Conservation (phyloP, 1,284 basidiomycete species). For the Limonomyces culmigenus region DNA sequence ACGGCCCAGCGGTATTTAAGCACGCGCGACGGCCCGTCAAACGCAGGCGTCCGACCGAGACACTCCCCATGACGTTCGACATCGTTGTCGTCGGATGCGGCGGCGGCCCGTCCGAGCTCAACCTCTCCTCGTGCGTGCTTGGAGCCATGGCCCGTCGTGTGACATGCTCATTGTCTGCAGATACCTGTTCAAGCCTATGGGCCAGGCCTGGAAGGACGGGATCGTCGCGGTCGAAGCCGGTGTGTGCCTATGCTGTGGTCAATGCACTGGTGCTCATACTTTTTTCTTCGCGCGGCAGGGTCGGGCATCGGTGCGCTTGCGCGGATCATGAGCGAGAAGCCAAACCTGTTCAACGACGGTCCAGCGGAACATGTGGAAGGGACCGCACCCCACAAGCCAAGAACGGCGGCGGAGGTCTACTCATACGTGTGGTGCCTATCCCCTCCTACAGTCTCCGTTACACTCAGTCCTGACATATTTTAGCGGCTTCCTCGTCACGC, state of each 20-base stretch:
- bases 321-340: constrained; percentile 31
- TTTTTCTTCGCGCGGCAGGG: too few relatives aligned
- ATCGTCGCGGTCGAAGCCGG: constrained; percentile 58
- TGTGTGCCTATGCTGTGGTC: too few relatives aligned
- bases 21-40: too few relatives aligned
- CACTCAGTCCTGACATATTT: neutral
- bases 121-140: constrained; percentile 48
- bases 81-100: constrained; percentile 60
- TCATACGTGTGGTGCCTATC: constrained; percentile 25
- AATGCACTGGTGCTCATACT: too few relatives aligned
- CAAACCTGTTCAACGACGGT: constrained; percentile 8
- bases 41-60: too few relatives aligned
- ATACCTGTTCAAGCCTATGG: constrained; percentile 50
- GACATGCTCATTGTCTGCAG: constrained; percentile 18
- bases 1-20: too few relatives aligned
- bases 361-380: too few relatives aligned
- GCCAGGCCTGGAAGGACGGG: constrained; percentile 45
- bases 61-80: constrained; percentile 51
- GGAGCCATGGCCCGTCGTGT: constrained; percentile 3
- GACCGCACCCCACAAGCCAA: too few relatives aligned
- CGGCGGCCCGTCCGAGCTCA: constrained; percentile 60
- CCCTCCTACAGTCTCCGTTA: neutral
- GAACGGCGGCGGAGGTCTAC: constrained; percentile 38
- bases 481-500: constrained; percentile 62
- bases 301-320: constrained; percentile 54